A percentile compares a stretch with the other conserved stretches of the same genome.
Evolutionary conservation across 495 filamentous ascomycete genomes (phyloP).

Genomic region (Penicillium parvum): DNA sequence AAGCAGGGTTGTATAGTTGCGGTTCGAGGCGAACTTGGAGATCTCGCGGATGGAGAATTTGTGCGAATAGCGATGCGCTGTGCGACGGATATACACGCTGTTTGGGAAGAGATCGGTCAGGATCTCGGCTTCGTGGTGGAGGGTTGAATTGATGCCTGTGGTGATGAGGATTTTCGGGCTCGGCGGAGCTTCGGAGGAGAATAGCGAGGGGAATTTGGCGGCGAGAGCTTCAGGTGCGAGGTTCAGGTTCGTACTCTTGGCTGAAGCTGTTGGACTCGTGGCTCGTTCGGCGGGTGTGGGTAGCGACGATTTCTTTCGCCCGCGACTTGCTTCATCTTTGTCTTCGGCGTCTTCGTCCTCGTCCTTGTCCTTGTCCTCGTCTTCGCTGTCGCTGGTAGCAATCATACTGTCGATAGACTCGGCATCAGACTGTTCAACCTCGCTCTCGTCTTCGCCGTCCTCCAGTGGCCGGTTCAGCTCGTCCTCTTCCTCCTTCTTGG

Average conservation of each 20-base stretch:
- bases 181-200: slow-evolving; percentile 54
- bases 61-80: slow-evolving; percentile 71
- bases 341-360: slow-evolving; percentile 34
- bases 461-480: slow-evolving; percentile 37
- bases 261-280: slow-evolving; percentile 56
- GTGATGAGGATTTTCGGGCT: slow-evolving; percentile 83
- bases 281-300: slow-evolving; percentile 51
- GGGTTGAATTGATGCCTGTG: slow-evolving; percentile 75
- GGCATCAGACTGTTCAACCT: slow-evolving; percentile 47
- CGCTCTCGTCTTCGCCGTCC: slow-evolving; percentile 31
- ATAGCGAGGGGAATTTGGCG: slow-evolving; percentile 77
- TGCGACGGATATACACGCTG: slow-evolving; percentile 78
- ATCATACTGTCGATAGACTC: slow-evolving; percentile 75
- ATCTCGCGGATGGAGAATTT: slow-evolving; percentile 91
- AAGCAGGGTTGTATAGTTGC: slow-evolving; percentile 73
- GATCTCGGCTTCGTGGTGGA: slow-evolving; percentile 75
- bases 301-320: slow-evolving; percentile 31
- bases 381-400: slow-evolving; percentile 41
- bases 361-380: slow-evolving; percentile 36
- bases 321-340: slow-evolving; percentile 28
- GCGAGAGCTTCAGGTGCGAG: slow-evolving; percentile 65
- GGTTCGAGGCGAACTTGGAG: slow-evolving; percentile 72
- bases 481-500: slow-evolving; percentile 62
- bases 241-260: slow-evolving; percentile 65
- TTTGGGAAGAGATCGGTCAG: slow-evolving; percentile 82